These are phyloP conservation scores for Lachnellula occidentalis DNA, from an alignment of 2,329 filamentous ascomycete species.

Conservation along the genomic window DNA sequence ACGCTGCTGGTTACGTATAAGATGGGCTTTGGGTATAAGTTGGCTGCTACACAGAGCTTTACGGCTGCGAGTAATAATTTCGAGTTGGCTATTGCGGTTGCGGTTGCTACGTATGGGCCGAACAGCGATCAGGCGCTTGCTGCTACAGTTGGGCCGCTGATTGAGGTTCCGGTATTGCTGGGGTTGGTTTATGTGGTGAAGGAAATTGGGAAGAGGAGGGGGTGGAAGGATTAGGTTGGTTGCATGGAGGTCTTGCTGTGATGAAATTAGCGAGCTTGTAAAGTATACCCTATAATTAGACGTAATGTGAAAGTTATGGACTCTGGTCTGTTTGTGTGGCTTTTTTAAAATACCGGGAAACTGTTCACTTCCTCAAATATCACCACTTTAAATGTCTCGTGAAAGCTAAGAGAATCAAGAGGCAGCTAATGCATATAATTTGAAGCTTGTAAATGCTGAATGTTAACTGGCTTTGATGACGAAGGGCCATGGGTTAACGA, in stretches of 20 bases:
- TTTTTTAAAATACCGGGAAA: too few relatives aligned
- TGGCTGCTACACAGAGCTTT: constrained; percentile 74
- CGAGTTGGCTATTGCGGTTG: constrained; percentile 84
- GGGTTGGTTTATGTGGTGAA: constrained; percentile 70
- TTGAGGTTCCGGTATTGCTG: constrained; percentile 80
- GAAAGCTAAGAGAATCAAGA: too few relatives aligned
- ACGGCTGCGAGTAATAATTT: constrained; percentile 92
- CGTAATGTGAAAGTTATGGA: too few relatives aligned
- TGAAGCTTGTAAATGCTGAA: too few relatives aligned
- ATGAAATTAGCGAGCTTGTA: neutral
- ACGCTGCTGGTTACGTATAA: constrained; percentile 58
- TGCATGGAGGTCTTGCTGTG: neutral
- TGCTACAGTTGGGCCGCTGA: constrained; percentile 75
- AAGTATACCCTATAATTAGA: neutral
- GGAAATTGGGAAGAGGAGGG: constrained; percentile 46
- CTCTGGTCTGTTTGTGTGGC: too few relatives aligned
- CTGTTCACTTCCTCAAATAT: too few relatives aligned
- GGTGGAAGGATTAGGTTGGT: constrained; percentile 25
- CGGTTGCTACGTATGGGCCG: constrained; percentile 72
- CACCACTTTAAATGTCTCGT: too few relatives aligned
- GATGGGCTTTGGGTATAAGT: constrained; percentile 69
- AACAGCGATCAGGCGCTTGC: constrained; percentile 77
- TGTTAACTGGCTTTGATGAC: too few relatives aligned
- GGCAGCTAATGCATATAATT: too few relatives aligned
- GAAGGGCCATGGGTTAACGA: too few relatives aligned